Percentiles rank a stretch among this genome's conserved stretches.
phyloP scores from a whole-genome alignment of 345 rosid genomes.

The Camelina neglecta region DNA sequence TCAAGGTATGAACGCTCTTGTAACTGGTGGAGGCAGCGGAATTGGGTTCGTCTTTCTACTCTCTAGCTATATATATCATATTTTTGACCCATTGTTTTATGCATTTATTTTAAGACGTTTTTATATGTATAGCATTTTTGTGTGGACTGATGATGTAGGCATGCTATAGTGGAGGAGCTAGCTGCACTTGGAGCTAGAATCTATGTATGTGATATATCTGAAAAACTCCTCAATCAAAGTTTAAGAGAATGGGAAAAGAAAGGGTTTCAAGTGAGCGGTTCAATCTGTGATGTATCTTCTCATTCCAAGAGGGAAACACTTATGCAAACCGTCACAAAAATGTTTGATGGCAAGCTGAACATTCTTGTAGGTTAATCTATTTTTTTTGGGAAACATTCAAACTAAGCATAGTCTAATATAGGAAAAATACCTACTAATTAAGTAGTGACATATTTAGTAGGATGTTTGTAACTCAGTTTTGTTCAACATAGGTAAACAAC shows the following conservation, averaged over 20 bases:
- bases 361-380: conserved; percentile 21
- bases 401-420: not conserved
- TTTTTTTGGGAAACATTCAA: too few relatives aligned
- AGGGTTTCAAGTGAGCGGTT: conserved; percentile 33
- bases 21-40: conserved; percentile 50
- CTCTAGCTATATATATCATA: not conserved
- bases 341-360: conserved; percentile 31
- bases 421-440: not conserved
- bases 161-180: conserved; percentile 27
- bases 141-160: conserved; percentile 1
- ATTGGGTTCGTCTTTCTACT: conserved; percentile 39
- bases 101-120: not conserved
- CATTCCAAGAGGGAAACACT: conserved; percentile 26
- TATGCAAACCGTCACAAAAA: conserved; percentile 16
- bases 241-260: conserved; percentile 33
- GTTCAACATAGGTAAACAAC: conserved; percentile 24
- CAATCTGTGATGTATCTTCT: conserved; percentile 38
- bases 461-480: not conserved
- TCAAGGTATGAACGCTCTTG: conserved; percentile 49
- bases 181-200: conserved; percentile 1
- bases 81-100: not conserved
- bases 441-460: not conserved
- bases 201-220: conserved; percentile 24
- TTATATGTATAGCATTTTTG: not conserved
- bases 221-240: conserved; percentile 11